These are phyloP conservation scores for Phytophthora megakarya DNA, from an alignment of 352 stramenopile species.

Conservation along the genomic window DNA sequence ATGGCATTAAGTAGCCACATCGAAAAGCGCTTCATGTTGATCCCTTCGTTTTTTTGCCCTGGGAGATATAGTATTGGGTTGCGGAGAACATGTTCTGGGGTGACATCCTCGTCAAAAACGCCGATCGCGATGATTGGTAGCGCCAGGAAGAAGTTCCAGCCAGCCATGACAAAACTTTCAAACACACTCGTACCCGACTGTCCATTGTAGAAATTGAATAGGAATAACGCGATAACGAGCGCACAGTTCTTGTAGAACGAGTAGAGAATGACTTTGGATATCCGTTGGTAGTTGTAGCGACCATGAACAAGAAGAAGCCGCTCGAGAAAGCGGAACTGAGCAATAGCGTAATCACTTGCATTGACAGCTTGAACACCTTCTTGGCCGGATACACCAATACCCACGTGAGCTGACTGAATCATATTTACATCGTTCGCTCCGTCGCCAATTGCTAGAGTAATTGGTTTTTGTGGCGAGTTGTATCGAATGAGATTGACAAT, in stretches of 20 bases:
- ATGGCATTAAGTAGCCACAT: constrained; percentile 73
- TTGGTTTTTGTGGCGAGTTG: constrained; percentile 47
- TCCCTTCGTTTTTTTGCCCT: constrained; percentile 64
- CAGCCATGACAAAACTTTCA: constrained; percentile 82
- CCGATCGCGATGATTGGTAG: constrained; percentile 92
- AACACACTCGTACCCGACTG: constrained; percentile 87
- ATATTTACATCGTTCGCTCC: constrained; percentile 96
- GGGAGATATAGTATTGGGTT: constrained; percentile 65
- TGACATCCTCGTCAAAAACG: constrained; percentile 81
- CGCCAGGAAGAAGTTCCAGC: constrained; percentile 82
- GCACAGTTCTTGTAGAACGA: constrained; percentile 85
- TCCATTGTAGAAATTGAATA: constrained; percentile 86
- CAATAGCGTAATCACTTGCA: constrained; percentile 92
- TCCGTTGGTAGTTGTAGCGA: constrained; percentile 96
- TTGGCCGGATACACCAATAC: constrained; percentile 92
- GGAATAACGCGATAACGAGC: constrained; percentile 70
- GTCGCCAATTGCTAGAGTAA: constrained; percentile 93
- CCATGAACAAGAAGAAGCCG: constrained; percentile 96
- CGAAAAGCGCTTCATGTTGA: constrained; percentile 70
- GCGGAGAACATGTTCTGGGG: constrained; percentile 57
- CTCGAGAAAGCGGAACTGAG: constrained; percentile 93
- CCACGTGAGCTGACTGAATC: constrained; percentile 94
- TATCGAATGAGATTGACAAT: constrained; percentile 78
- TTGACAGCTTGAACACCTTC: constrained; percentile 93
- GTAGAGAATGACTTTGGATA: constrained; percentile 93